Percentiles rank a stretch among this genome's conserved stretches.
phyloP scores from a whole-genome alignment of 2,329 filamentous ascomycete genomes.

The Diplocarpon mali region DNA sequence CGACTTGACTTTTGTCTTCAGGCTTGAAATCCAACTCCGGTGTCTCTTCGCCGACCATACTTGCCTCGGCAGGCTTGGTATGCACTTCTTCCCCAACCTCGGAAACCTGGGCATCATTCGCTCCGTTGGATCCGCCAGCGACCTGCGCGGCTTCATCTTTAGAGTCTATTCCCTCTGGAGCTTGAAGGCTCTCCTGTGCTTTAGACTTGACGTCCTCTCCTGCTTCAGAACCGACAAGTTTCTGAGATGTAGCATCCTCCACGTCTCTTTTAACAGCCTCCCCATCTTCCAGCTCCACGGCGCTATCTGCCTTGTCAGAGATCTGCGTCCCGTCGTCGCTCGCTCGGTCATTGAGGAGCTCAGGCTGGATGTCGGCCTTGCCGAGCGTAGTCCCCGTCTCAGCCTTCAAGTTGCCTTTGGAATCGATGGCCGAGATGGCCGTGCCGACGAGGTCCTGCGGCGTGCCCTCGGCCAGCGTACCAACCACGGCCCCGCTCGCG shows the following conservation, averaged over 20 bases:
- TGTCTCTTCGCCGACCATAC: too few species aligned
- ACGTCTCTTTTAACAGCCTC: neutral
- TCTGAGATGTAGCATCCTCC: neutral
- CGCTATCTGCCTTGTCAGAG: slow-evolving; percentile 2
- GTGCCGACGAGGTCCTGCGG: slow-evolving; percentile 41
- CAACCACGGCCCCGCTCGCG: slow-evolving; percentile 40
- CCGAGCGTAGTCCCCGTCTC: slow-evolving; percentile 48
- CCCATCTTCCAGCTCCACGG: neutral
- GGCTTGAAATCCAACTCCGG: neutral
- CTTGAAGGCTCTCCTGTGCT: neutral
- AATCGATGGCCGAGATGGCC: slow-evolving; percentile 52
- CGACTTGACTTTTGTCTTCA: neutral
- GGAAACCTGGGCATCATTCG: too few species aligned
- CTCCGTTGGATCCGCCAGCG: too few species aligned
- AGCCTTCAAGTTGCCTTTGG: slow-evolving; percentile 44
- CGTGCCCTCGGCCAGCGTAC: slow-evolving; percentile 34
- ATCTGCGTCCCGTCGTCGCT: neutral
- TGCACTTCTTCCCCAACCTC: too few species aligned
- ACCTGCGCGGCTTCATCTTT: too few species aligned
- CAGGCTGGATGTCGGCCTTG: slow-evolving; percentile 28
- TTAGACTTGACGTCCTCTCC: neutral
- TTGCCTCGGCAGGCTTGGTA: too few species aligned
- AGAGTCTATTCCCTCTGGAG: too few species aligned
- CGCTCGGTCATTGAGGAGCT: slow-evolving; percentile 16
- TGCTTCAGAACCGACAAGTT: neutral